Percentiles rank a stretch among this genome's conserved stretches.
Evolutionary conservation across 2,329 filamentous ascomycete genomes (phyloP).

Genomic region (Sporothrix brunneoviolacea): DNA sequence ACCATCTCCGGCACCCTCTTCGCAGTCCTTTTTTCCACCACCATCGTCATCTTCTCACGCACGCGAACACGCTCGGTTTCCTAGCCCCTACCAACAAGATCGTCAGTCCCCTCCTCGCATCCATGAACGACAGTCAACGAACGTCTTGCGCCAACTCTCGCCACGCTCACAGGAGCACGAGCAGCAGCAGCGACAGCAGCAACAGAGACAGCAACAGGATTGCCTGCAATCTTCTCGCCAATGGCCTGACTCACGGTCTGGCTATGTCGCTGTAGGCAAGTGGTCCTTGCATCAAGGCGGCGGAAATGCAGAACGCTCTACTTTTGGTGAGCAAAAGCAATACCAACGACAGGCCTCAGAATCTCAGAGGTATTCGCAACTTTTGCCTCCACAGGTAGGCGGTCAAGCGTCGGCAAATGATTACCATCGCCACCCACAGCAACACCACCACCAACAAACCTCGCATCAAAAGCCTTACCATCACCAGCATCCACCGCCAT

Average conservation of each 20-base stretch:
- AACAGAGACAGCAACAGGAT: neutral
- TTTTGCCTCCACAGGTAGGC: neutral
- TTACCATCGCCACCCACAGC: conserved; percentile 6
- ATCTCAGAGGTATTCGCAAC: conserved; percentile 1
- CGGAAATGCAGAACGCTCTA: neutral
- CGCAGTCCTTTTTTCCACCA: neutral
- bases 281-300: conserved; percentile 9
- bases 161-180: conserved; percentile 5
- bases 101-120: conserved; percentile 4
- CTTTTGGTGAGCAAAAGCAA: neutral
- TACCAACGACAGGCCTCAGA: neutral
- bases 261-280: conserved; percentile 10
- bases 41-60: neutral
- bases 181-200: neutral
- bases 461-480: neutral
- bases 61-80: too few relatives aligned
- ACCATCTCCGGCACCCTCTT: neutral
- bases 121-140: neutral
- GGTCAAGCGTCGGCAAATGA: too few relatives aligned
- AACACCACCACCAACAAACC: neutral
- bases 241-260: conserved; percentile 8
- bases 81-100: neutral
- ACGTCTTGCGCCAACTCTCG: neutral
- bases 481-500: neutral
- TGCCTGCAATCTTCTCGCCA: neutral